These are phyloP conservation scores for Trichosporon sp. DNA, from an alignment of 1,284 basidiomycete genomes.

Conservation along the genomic window DNA sequence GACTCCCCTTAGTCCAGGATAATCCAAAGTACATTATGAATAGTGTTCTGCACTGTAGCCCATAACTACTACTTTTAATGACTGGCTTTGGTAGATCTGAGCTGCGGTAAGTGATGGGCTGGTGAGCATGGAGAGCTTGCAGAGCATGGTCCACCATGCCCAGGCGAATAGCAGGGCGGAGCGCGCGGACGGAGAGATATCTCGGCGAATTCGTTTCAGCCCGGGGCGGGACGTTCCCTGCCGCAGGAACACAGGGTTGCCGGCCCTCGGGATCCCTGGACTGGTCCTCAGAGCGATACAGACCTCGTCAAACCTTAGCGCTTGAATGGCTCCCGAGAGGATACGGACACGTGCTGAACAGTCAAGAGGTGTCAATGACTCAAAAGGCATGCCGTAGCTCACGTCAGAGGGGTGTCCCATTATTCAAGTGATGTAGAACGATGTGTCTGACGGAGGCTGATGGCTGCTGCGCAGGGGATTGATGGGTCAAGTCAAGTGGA, in stretches of 20 bases:
- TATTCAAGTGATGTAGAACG: not conserved
- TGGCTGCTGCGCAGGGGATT: not conserved
- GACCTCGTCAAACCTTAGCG: not conserved
- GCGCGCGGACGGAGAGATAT: not conserved
- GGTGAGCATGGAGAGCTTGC: too few relatives aligned
- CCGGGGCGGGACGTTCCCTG: not conserved
- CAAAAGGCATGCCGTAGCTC: not conserved
- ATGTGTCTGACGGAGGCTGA: not conserved
- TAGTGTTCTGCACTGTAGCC: conserved; percentile 8
- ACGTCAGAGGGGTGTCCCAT: not conserved
- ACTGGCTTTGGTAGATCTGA: not conserved
- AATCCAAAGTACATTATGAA: conserved; percentile 12
- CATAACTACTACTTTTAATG: not conserved
- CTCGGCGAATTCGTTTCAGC: conserved; percentile 18
- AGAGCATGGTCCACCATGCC: too few relatives aligned
- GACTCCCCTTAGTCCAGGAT: not conserved
- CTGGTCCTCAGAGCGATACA: not conserved
- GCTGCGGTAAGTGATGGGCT: not conserved
- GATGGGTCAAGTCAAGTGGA: not conserved
- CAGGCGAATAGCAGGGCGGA: not conserved
- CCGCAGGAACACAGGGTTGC: conserved; percentile 1
- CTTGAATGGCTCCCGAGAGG: not conserved
- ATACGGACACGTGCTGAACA: not conserved
- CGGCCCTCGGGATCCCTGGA: not conserved
- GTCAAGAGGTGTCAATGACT: too few relatives aligned